Conservation (phyloP, 352 stramenopile genomes). For the Phytophthora pini region DNA sequence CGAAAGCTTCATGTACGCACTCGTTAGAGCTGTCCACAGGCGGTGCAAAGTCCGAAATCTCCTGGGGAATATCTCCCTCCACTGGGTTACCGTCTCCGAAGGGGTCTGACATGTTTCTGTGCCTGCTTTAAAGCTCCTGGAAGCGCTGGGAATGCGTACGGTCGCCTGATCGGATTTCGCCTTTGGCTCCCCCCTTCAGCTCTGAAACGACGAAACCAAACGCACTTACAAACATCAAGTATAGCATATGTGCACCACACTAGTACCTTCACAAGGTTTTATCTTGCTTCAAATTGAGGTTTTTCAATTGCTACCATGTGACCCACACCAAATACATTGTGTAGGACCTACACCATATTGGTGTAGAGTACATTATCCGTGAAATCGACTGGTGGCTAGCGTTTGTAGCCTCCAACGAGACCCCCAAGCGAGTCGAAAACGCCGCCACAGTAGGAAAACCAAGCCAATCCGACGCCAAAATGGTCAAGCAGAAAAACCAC, state of each 20-base stretch:
- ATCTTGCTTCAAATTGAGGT: slow-evolving; percentile 36
- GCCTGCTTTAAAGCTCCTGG: slow-evolving; percentile 4
- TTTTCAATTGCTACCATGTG: slow-evolving; percentile 1
- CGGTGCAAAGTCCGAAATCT: slow-evolving; percentile 70
- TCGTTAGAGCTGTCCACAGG: slow-evolving; percentile 57
- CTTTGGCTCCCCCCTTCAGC: slow-evolving; percentile 26
- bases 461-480: slow-evolving; percentile 68
- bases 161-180: slow-evolving; percentile 23
- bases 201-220: slow-evolving; percentile 23
- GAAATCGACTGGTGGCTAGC: slow-evolving; percentile 39
- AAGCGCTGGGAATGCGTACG: slow-evolving; percentile 14
- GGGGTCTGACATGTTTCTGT: slow-evolving; percentile 56
- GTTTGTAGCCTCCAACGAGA: slow-evolving; percentile 22
- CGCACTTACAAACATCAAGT: slow-evolving; percentile 23
- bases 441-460: slow-evolving; percentile 57
- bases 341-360: background rate
- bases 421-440: slow-evolving; percentile 5
- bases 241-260: slow-evolving; percentile 15
- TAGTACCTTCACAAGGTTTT: slow-evolving; percentile 11
- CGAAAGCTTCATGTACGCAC: slow-evolving; percentile 34
- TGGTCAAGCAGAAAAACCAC: slow-evolving; percentile 98
- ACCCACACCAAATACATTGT: background rate
- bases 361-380: slow-evolving; percentile 18
- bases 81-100: slow-evolving; percentile 54
- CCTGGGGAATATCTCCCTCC: slow-evolving; percentile 38